Percentiles rank a stretch among this genome's conserved stretches.
Evolutionary conservation across 257 asterid genomes (phyloP).

Genomic region (Salvia miltiorrhiza): DNA sequence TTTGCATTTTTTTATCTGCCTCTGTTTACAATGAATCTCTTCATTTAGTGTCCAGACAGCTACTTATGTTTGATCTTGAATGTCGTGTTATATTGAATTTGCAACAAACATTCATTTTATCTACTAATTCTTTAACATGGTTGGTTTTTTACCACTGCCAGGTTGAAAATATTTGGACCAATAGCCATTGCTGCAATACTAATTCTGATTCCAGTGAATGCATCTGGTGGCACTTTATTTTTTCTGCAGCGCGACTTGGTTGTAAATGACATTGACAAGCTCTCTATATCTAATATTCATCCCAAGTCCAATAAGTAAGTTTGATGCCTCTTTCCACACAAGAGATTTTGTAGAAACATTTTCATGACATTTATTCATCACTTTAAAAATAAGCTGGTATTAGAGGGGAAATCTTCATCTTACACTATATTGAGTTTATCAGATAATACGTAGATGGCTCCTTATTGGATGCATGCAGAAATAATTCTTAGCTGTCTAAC

Average conservation of each 20-base stretch:
- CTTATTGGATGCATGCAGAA: not conserved
- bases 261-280: conserved; percentile 85
- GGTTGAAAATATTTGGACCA: conserved; percentile 86
- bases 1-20: not conserved
- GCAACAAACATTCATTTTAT: not conserved
- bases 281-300: conserved; percentile 82
- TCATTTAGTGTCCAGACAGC: not conserved
- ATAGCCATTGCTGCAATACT: conserved; percentile 67
- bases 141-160: conserved; percentile 30
- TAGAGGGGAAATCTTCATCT: not conserved
- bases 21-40: not conserved
- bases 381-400: not conserved
- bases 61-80: not conserved
- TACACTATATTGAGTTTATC: not conserved
- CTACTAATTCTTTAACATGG: not conserved
- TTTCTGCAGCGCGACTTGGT: conserved; percentile 78
- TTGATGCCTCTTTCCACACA: not conserved
- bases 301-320: conserved; percentile 78
- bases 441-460: not conserved
- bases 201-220: conserved; percentile 89
- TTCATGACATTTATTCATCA: not conserved
- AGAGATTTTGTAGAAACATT: not conserved
- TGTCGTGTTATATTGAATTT: not conserved
- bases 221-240: conserved; percentile 66
- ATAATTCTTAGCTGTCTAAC: not conserved